Percentiles rank a stretch among this genome's conserved stretches.
These are phyloP conservation scores for Lentinula boryana DNA, from an alignment of 768 basidiomycete genomes.

Conservation along the genomic window DNA sequence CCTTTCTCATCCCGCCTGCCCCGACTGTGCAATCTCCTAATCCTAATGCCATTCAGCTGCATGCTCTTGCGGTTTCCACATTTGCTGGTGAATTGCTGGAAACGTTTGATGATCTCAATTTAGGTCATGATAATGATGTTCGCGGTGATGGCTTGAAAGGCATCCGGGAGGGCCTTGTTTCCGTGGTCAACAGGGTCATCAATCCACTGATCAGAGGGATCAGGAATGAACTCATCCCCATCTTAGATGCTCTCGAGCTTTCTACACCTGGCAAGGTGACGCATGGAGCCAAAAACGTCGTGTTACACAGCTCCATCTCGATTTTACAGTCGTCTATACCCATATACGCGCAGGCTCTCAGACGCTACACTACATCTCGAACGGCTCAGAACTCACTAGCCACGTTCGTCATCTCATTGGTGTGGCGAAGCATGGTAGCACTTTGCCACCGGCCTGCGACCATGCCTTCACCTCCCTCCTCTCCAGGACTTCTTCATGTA, in stretches of 20 bases:
- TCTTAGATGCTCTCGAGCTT: slow-evolving; percentile 58
- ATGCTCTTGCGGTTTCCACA: slow-evolving; percentile 61
- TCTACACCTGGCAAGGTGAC: slow-evolving; percentile 20
- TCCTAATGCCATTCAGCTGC: slow-evolving; percentile 61
- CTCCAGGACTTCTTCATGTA: slow-evolving; percentile 25
- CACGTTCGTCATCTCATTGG: slow-evolving; percentile 62
- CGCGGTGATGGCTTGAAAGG: slow-evolving; percentile 65
- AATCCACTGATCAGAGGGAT: slow-evolving; percentile 60
- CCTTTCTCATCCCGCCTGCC: slow-evolving; percentile 47
- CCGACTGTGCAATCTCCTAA: slow-evolving; percentile 45
- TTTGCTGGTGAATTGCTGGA: slow-evolving; percentile 73
- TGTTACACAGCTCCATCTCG: slow-evolving; percentile 54
- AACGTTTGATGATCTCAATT: slow-evolving; percentile 57
- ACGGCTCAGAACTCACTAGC: slow-evolving; percentile 59
- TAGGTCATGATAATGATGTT: slow-evolving; percentile 55
- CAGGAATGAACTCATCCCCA: slow-evolving; percentile 51
- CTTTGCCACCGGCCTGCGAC: slow-evolving; percentile 53
- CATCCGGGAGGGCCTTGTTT: slow-evolving; percentile 66
- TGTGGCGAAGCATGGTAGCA: slow-evolving; percentile 73
- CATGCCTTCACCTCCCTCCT: slow-evolving; percentile 31
- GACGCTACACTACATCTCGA: slow-evolving; percentile 47
- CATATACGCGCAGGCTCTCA: slow-evolving; percentile 51
- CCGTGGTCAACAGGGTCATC: slow-evolving; percentile 59
- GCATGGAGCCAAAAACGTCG: slow-evolving; percentile 23
- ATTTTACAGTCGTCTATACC: slow-evolving; percentile 57